These are phyloP conservation scores for Aspergillus spinulosporus DNA, from an alignment of 2,329 filamentous ascomycete genomes.

Conservation along the genomic window DNA sequence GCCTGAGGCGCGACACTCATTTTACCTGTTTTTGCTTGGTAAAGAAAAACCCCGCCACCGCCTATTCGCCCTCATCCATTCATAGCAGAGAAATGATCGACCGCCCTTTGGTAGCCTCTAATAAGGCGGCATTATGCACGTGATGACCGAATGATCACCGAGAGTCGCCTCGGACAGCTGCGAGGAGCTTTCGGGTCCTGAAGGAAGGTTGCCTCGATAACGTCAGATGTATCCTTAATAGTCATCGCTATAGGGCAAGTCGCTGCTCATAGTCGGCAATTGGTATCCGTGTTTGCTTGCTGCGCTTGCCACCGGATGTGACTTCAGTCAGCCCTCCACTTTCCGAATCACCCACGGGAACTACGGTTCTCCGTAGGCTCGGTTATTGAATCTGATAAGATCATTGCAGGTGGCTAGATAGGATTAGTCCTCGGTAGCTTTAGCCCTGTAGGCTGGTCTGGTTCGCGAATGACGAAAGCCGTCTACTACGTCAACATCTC, in stretches of 20 bases:
- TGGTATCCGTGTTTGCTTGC: not conserved
- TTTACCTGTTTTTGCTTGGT: not conserved
- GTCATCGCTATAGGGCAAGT: not conserved
- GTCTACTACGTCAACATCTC: not conserved
- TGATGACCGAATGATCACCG: not conserved
- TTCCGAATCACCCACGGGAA: constrained; percentile 8
- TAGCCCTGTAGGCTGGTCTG: not conserved
- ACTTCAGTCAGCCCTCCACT: not conserved
- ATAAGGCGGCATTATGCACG: not conserved
- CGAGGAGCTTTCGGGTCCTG: not conserved
- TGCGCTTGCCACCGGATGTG: constrained; percentile 2
- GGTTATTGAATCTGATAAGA: constrained; percentile 20
- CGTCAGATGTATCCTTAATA: not conserved
- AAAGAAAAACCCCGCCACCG: not conserved
- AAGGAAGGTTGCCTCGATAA: no score
- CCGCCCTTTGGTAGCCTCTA: not conserved
- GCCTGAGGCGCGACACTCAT: constrained; percentile 2
- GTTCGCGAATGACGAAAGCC: not conserved
- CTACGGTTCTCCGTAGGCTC: not conserved
- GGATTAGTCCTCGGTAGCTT: not conserved
- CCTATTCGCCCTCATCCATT: not conserved
- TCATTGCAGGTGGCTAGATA: constrained; percentile 5
- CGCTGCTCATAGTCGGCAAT: not conserved
- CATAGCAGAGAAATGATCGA: not conserved
- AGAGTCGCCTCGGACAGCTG: not conserved